These are phyloP conservation scores for Ascochyta clinopodiicola DNA, from an alignment of 2,329 filamentous ascomycete genomes.

Conservation along the genomic window DNA sequence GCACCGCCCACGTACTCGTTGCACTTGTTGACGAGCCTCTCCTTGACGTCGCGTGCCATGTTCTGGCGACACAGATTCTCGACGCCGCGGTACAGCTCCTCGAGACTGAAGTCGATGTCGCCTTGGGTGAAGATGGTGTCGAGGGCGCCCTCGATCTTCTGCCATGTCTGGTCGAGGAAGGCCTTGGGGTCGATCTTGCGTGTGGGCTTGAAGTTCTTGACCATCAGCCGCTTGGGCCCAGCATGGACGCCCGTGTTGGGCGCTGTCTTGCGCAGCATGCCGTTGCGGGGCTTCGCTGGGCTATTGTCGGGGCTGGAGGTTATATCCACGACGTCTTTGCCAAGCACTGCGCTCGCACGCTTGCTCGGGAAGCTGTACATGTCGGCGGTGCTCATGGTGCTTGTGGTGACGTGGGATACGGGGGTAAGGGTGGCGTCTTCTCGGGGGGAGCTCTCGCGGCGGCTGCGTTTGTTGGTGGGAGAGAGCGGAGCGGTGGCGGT, in stretches of 20 bases:
- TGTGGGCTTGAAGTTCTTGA: constrained; percentile 83
- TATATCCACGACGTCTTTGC: constrained; percentile 36
- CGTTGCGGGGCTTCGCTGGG: constrained; percentile 51
- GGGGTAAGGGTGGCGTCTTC: constrained; percentile 13
- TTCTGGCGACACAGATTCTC: constrained; percentile 89
- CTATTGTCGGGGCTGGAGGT: constrained; percentile 50
- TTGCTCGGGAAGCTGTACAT: constrained; percentile 48
- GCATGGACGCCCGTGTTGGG: constrained; percentile 70
- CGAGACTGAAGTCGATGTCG: constrained; percentile 70
- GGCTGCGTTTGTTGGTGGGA: constrained; percentile 40
- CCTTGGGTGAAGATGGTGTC: constrained; percentile 73
- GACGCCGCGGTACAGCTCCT: constrained; percentile 86
- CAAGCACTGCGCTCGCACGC: constrained; percentile 21
- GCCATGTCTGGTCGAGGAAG: constrained; percentile 80
- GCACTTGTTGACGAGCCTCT: constrained; percentile 70
- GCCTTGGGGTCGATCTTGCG: constrained; percentile 71
- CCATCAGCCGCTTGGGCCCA: constrained; percentile 84
- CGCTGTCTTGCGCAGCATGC: constrained; percentile 46
- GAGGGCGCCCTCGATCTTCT: constrained; percentile 76
- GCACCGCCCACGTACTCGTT: constrained; percentile 65
- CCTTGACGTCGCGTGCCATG: constrained; percentile 71
- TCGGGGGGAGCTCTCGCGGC: constrained; percentile 34
- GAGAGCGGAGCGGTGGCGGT: constrained; percentile 34
- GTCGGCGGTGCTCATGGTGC: constrained; percentile 39
- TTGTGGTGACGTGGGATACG: not conserved